Conservation (phyloP, 345 rosid species). For the Arabidopsis suecica region DNA sequence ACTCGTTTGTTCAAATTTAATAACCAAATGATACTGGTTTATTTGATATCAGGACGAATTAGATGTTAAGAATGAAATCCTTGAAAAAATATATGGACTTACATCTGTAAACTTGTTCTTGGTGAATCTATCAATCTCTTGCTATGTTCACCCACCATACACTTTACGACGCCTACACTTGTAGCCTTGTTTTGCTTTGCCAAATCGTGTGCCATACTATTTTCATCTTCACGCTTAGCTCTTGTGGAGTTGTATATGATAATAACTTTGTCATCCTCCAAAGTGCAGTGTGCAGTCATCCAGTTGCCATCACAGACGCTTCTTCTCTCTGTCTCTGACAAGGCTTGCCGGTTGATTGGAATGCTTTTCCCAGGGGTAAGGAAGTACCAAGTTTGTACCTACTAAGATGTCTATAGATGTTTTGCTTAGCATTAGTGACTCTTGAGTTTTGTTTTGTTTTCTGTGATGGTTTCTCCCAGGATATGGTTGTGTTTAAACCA, state of each 20-base stretch:
- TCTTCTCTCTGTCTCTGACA: constrained; percentile 92
- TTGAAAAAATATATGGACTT: constrained; percentile 6
- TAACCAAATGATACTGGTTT: constrained; percentile 6
- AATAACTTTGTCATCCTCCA: constrained; percentile 23
- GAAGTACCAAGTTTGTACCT: background rate
- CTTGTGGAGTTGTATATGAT: constrained; percentile 26
- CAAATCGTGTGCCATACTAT: background rate
- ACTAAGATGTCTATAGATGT: constrained; percentile 15
- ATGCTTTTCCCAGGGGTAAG: constrained; percentile 99
- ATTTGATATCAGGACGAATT: constrained; percentile 1
- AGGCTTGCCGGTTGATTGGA: constrained; percentile 93
- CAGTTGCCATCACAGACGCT: constrained; percentile 93
- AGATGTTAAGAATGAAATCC: constrained; percentile 9
- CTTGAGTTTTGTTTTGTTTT: constrained; percentile 1
- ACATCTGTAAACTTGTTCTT: background rate
- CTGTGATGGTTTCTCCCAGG: constrained; percentile 53
- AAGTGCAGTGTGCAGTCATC: constrained; percentile 88
- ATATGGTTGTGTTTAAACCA: constrained; percentile 96
- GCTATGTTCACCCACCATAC: constrained; percentile 8
- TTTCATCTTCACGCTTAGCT: constrained; percentile 24
- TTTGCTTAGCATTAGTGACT: constrained; percentile 3
- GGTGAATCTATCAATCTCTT: constrained; percentile 1
- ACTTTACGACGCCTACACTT: background rate
- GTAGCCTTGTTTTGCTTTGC: constrained; percentile 11
- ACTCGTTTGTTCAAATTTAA: background rate